Evolutionary conservation across 2,329 filamentous ascomycete genomes (phyloP), one percentile per base, ranked within the genome.

Genomic region (Mariannaea elegans): DNA sequence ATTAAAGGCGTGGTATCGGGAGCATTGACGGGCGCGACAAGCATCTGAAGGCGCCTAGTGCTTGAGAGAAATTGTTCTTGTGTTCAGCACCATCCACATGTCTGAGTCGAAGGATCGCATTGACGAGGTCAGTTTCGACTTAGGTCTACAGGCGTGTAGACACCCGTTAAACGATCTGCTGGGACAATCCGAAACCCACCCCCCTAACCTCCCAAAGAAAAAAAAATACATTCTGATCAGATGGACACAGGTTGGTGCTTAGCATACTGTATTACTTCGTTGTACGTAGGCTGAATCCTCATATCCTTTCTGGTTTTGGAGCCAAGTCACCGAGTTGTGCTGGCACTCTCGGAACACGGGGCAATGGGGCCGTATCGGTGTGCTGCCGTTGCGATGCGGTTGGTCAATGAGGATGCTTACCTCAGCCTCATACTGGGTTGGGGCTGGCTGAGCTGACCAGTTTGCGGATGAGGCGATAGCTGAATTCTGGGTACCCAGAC

Each of bases 1-100:
- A 59, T 59, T 59, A 59, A 59, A 54, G 56, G 56, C 42, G 49
- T 29, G 31, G 49, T 44, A 27, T 38, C 14, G 32, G 9, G 44
- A 48, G 56, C 44, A 53, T 41, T 36, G 49, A 53, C 45, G 42
- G 45, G 21, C 23, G 31, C 13, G 21, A 39, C 49, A 23, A 54
- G 38, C 18, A 27, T 39, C 38, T 18, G 19, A 29, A 21, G 7
- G 21, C 8, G 36, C 31, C 29, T 29, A 44, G 45, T 19, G 56
- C 44, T 31, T 18, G 51, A 50, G 34, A 51, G 48, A 54, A 42
- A 46, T 54, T 54, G 41, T 7, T 32, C 21, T 13, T 19, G 18
- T 31, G 14, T 3, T 13, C 16, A n/a, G 21, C 24, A 27, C 6
- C 24, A 6, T 9, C 9, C 5, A 27, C 9, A 27, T 12, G 10